Evolutionary conservation across 495 filamentous ascomycete species (phyloP), one percentile per base, ranked within the genome.

Genomic region (Saxophila tyrrhenica): DNA sequence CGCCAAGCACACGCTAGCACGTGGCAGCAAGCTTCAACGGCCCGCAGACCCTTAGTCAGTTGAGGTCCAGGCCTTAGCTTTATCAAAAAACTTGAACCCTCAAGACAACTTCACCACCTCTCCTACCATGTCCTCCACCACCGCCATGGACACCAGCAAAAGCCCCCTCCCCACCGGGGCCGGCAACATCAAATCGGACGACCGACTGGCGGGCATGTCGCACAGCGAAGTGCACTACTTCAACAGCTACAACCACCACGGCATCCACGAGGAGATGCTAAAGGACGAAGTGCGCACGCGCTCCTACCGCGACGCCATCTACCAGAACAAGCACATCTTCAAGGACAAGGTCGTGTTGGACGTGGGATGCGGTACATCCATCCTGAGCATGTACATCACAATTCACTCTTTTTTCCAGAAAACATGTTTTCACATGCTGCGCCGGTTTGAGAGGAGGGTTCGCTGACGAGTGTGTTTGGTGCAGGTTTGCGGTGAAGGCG

Each of bases 191-290:
- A 64, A 65, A 43, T 50, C 45, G 11, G 51, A 41, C 39, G 66
- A 68, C 41, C 50, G 51, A 39, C 62, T 68, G 39, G 55, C 58
- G 25, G 60, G 56, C 49, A 63, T 70, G 62, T 50, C 64, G 52
- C 88, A 94, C 69, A 84, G 88, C 57, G 89, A 96, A 74, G 84
- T 88, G 63, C 89, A 94, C 70, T 96, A 96, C 74, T 96, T 96
- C 76, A 96, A 94, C 69, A 94, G 88, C 69, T 95, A 95, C 66
- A 92, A 95, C 69, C 89, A 95, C 67, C 89, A 95, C 78, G 88
- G 89, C 66, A 95, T 96, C 61, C 89, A 96, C 65, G 89, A 96
- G 76, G 89, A 96, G 72, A 96, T 96, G 89, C 73, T 96, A 87
- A 96, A 95, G 85, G 92, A 98, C 76, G 94, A 97, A 73, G 89